Evolutionary conservation across 2,329 filamentous ascomycete species (phyloP).

Genomic region (Aschersonia sp.): DNA sequence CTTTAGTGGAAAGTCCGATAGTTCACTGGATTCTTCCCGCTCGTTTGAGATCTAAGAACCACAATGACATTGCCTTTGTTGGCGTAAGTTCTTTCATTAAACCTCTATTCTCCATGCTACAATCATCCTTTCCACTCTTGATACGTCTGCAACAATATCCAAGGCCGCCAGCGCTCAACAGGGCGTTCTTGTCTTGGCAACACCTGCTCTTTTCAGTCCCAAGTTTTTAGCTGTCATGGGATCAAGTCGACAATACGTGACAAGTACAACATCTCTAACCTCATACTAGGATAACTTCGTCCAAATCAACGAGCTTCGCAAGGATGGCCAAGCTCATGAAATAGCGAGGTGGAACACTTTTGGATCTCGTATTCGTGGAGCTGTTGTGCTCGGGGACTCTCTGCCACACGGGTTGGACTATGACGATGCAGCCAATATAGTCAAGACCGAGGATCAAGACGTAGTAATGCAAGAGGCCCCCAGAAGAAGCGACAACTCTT

Average conservation of each 20-base stretch:
- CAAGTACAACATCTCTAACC: neutral
- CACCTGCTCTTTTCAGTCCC: too few relatives aligned
- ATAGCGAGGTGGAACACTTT: conserved; percentile 72
- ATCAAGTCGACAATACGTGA: neutral
- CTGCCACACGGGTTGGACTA: conserved; percentile 22
- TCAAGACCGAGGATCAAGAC: conserved; percentile 26
- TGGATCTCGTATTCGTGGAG: conserved; percentile 62
- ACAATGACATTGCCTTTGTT: conserved; percentile 78
- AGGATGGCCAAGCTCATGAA: conserved; percentile 56
- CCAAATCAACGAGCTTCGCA: conserved; percentile 61
- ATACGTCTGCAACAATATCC: too few relatives aligned
- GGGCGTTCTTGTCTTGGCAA: too few relatives aligned
- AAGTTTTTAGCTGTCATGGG: too few relatives aligned
- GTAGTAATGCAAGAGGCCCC: conserved; percentile 19
- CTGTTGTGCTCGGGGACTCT: conserved; percentile 54
- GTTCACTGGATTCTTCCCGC: conserved; percentile 67
- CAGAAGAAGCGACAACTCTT: conserved; percentile 2
- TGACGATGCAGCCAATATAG: conserved; percentile 10
- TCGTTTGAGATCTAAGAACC: conserved; percentile 51
- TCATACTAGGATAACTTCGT: conserved; percentile 54
- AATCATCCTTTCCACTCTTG: too few relatives aligned
- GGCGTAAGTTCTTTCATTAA: conserved; percentile 39
- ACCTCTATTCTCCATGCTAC: neutral
- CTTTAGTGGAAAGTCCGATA: conserved; percentile 61
- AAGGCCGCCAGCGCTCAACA: too few relatives aligned